phyloP scores from a whole-genome alignment of 2,329 filamentous ascomycete species.

The Colletotrichum noveboracense region DNA sequence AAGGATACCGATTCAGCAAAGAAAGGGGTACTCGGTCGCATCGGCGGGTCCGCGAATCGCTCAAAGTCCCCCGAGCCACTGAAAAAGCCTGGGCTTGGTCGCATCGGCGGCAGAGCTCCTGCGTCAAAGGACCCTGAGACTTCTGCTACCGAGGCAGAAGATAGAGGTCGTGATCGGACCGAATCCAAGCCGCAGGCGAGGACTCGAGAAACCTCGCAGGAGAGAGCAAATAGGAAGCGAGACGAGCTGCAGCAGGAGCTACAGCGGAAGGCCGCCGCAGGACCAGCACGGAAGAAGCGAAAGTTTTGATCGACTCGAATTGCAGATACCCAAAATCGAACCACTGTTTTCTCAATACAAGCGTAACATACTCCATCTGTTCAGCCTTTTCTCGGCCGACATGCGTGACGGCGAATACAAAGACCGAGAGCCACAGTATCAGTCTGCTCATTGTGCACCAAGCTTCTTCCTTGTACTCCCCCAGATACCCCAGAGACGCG shows the following conservation, averaged over 20 bases:
- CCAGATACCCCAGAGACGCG: not conserved
- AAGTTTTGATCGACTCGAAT: constrained; percentile 46
- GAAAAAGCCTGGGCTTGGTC: constrained; percentile 32
- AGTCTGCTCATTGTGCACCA: not conserved
- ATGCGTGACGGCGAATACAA: not conserved
- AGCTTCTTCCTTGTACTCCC: not conserved
- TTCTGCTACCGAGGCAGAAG: not conserved
- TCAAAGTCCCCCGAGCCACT: constrained; percentile 12
- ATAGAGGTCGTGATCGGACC: constrained; percentile 17
- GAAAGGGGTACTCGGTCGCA: constrained; percentile 44
- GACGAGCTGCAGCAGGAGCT: constrained; percentile 57
- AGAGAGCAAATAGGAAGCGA: constrained; percentile 54
- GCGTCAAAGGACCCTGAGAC: not conserved
- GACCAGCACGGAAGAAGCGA: constrained; percentile 61
- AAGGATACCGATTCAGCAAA: constrained; percentile 29
- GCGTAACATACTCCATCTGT: not conserved
- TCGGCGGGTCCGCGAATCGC: constrained; percentile 37
- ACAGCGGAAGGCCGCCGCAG: constrained; percentile 52
- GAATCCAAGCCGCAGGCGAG: constrained; percentile 31
- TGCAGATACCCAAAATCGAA: not conserved
- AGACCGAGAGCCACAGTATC: not conserved
- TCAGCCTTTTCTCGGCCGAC: not conserved
- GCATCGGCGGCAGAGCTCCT: constrained; percentile 32
- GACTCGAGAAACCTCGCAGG: constrained; percentile 47
- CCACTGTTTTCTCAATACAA: not conserved